Evolutionary conservation across 2,329 filamentous ascomycete genomes (phyloP), one percentile per base, ranked within the genome.

Genomic region (Curvularia sp.): DNA sequence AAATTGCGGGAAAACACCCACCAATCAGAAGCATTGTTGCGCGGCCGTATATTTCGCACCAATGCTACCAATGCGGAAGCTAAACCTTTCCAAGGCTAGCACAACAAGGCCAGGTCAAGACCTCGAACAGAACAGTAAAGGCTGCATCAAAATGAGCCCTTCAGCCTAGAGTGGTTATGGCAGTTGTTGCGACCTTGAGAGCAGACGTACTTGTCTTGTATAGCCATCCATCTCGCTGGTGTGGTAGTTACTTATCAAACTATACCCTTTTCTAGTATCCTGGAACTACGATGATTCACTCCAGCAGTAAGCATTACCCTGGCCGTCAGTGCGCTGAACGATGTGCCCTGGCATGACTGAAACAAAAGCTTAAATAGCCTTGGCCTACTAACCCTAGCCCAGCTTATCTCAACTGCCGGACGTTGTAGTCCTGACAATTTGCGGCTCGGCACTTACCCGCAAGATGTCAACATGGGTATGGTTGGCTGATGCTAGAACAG

Each of bases 271-370:
- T 86, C 76, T 74, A 82, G 30, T 55, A 74, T 2, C 65, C 76
- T 0, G 84, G 84, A 23, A 84, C 83, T 50, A 87, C 87, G 71
- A 72, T 87, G 3, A 73, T 87, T 10, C 84, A 86, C 70, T 85
- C 80, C 75, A 84, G 87, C 72, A 84, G 84, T 51, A 84, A 87
- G 71, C 82, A 80, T 0, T 85, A 87, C 69, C 71, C 77, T 82
- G 79, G 72, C 78, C 86, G 53, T 81, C 82, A 3, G 84, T 87
- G 34, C 80, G 81, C 38, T 66, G 65, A 3, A 76, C 80, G 71
- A 84, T 86, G 81, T 83, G 82, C 68, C 75, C 79, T 3, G 61
- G 76, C 19, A 38, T 78, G 5, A 66, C 71, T 2, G 78, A 77
- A 57, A 73, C 78, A 4, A 76, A 79, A 7, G 76, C 76, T 9